Percentiles rank a stretch among this genome's conserved stretches.
Conservation (phyloP, 73 alveolate species). For the Paramecium sonneborni region DNA sequence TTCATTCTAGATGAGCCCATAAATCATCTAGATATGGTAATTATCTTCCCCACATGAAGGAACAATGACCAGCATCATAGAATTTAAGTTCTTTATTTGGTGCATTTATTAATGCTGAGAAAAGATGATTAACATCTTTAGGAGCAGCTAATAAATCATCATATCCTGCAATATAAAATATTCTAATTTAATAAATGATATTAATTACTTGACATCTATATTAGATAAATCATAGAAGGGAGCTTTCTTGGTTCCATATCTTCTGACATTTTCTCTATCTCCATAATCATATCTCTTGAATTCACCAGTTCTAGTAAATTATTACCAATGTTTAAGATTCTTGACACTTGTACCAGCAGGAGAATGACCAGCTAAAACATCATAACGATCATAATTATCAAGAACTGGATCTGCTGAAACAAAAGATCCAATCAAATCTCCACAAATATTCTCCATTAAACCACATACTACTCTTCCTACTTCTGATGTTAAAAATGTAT, state of each 20-base stretch:
- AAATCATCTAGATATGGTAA: conserved; percentile 56
- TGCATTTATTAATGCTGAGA: not conserved
- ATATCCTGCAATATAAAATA: conserved; percentile 52
- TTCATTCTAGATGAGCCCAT: conserved; percentile 17
- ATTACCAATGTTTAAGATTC: conserved; percentile 84
- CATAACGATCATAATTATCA: conserved; percentile 72
- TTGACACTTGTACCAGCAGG: conserved; percentile 97
- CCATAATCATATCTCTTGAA: conserved; percentile 81
- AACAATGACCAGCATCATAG: conserved; percentile 65
- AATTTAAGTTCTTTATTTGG: conserved; percentile 1
- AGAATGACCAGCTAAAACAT: conserved; percentile 84
- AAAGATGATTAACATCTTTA: not conserved
- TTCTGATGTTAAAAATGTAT: conserved; percentile 19
- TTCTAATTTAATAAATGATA: not conserved
- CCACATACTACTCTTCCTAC: conserved; percentile 67
- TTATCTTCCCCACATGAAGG: conserved; percentile 64
- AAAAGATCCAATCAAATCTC: conserved; percentile 62
- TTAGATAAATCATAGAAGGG: conserved; percentile 87
- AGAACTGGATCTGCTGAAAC: conserved; percentile 63
- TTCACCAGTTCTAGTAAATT: conserved; percentile 67
- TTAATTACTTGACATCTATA: conserved; percentile 47
- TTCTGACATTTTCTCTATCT: conserved; percentile 74
- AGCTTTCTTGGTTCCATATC: conserved; percentile 86
- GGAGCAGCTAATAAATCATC: conserved; percentile 56
- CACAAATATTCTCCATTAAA: conserved; percentile 56